Base-by-base conservation (phyloP, 2,329 filamentous ascomycete species). In the Trichoderma afroharzianum region DNA sequence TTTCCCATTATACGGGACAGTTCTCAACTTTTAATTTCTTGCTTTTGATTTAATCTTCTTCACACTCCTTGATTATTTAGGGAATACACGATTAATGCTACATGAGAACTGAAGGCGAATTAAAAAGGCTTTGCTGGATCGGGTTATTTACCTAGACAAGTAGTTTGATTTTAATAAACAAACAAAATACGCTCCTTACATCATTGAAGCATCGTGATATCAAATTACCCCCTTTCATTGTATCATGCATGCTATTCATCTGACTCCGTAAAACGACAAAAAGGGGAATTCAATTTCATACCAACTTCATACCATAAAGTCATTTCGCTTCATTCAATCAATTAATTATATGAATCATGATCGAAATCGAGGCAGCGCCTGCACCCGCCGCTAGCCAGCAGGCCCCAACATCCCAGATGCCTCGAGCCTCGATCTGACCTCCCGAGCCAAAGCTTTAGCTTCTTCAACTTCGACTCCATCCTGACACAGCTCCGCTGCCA, bases 401-500 rank as follows among this genome's bases (percentile, higher is more conserved):
- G 75, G 61, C 30, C 76, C 77, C 68, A 81, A 72, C 74, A 78
- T 74, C 21, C 76, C 81, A 11, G 79, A 78, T n/a, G 80, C 82
- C 63, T 93, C 92, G 81, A 94, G 87, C 75, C 93, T 88, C 5
- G 92, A 92, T 75, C 95, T 88, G 14, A 97, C 91, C 80, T 98
- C 95, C 73, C 94, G 88, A 73, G 97, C 92, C 76, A 98, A 84
- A 4, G 94, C 94, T 83, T 98, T 98, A 32, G 96, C 96, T 81
- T 99, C 96, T 80, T 99, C 96, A 2, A 98, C 94, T 81, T 98
- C 96, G 30, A 97, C 91, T 0, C 96, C 96, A 81, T 99, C 96
- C 81, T 98, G 94, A 79, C 95, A 98, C 59, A 99, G 84, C 82
- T 99, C 96, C 73, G 91, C 94, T 0, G 94, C 95, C 55, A 98